Conservation (phyloP, 441 rosid species). For the Erodium moschatum region DNA sequence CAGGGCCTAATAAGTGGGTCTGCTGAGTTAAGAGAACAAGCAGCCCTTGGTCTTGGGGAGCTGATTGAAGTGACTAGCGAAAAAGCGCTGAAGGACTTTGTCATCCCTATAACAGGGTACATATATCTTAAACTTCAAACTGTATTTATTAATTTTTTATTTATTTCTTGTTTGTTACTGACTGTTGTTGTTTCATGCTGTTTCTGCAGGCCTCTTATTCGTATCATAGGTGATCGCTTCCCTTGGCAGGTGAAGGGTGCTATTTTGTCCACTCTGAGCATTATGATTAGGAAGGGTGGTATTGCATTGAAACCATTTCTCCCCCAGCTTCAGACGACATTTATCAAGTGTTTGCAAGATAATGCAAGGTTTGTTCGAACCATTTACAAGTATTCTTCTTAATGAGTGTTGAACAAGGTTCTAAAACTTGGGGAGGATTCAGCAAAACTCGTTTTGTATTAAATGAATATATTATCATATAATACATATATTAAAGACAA, state of each 20-base stretch:
- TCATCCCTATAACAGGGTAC: conserved; percentile 97
- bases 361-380: conserved; percentile 54
- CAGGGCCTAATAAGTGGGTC: conserved; percentile 93
- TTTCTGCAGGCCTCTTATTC: conserved; percentile 83
- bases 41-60: conserved; percentile 98
- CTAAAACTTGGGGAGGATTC: no score
- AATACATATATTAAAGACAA: no score
- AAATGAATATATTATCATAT: no score
- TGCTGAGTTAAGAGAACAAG: conserved; percentile 92
- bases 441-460: no score
- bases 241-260: conserved; percentile 99
- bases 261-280: conserved; percentile 74
- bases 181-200: conserved; percentile 14
- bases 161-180: background rate
- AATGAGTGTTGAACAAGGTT: no score
- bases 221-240: conserved; percentile 92
- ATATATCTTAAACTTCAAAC: conserved; percentile 19
- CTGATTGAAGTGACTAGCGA: conserved; percentile 97
- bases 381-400: no score
- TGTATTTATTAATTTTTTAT: background rate
- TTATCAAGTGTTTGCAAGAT: conserved; percentile 90
- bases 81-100: conserved; percentile 78
- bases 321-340: conserved; percentile 98
- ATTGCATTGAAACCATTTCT: conserved; percentile 87
- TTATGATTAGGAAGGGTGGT: conserved; percentile 86